Evolutionary conservation across 1,284 basidiomycete genomes (phyloP).

Genomic region (Cryptococcus sp.): DNA sequence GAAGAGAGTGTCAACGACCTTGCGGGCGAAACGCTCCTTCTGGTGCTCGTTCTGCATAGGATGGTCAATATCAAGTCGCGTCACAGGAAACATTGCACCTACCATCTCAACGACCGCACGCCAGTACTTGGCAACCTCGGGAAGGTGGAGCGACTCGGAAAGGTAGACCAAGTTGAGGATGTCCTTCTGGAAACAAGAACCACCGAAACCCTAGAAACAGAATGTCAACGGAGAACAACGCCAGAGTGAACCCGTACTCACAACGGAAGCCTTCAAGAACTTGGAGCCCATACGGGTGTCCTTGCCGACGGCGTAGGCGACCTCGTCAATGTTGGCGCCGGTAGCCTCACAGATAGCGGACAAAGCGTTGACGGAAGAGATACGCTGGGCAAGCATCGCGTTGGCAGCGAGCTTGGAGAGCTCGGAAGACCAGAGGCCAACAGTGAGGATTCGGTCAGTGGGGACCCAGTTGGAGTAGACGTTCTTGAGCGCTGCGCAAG

Average conservation of each 20-base stretch:
- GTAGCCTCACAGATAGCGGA: constrained; percentile 99
- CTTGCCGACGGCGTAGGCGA: constrained; percentile 89
- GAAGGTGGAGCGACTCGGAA: constrained; percentile 87
- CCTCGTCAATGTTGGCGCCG: constrained; percentile 97
- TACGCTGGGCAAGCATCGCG: constrained; percentile 96
- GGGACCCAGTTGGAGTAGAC: constrained; percentile 98
- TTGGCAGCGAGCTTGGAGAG: constrained; percentile 98
- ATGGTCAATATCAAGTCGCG: constrained; percentile 10
- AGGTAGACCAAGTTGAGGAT: constrained; percentile 98
- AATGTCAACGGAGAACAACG: neutral
- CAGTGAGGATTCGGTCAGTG: constrained; percentile 79
- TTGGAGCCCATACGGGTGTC: constrained; percentile 92
- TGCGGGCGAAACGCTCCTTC: constrained; percentile 83
- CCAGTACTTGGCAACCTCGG: constrained; percentile 99
- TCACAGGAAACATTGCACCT: neutral
- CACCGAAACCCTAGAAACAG: constrained; percentile 72
- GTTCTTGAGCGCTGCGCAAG: constrained; percentile 71
- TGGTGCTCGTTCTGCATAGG: constrained; percentile 77
- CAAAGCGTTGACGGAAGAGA: constrained; percentile 96
- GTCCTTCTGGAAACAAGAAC: constrained; percentile 99
- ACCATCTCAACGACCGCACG: constrained; percentile 84
- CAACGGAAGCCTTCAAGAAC: constrained; percentile 78
- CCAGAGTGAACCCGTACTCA: constrained; percentile 13
- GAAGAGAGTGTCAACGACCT: constrained; percentile 92
- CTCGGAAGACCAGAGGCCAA: constrained; percentile 98